Percentiles rank a stretch among this genome's conserved stretches.
Conservation (phyloP, 176 grass and related monocot species). For the Carex kokanica region DNA sequence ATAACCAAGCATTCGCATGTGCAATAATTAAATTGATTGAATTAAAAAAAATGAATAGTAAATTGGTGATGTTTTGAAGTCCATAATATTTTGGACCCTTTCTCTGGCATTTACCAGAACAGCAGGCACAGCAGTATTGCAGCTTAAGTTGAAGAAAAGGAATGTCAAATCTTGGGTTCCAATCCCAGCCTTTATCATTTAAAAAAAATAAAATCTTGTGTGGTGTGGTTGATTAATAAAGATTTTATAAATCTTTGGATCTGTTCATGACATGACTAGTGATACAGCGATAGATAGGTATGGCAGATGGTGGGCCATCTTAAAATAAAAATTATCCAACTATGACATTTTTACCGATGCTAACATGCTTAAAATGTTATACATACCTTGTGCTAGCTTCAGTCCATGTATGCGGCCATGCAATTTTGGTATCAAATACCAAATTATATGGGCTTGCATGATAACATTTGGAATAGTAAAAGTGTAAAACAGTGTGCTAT, state of each 20-base stretch:
- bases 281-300: not conserved
- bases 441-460: not conserved
- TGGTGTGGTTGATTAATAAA: not conserved
- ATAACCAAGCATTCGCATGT: too few relatives aligned
- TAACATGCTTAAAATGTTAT: not conserved
- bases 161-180: slow-evolving; percentile 11
- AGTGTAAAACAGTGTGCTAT: too few relatives aligned
- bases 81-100: not conserved
- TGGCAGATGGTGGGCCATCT: slow-evolving; percentile 5
- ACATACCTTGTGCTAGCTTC: not conserved
- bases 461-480: not conserved
- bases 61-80: not conserved
- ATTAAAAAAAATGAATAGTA: not conserved
- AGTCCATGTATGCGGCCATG: too few relatives aligned
- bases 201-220: too few relatives aligned
- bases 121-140: not conserved
- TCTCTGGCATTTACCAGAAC: slow-evolving; percentile 10
- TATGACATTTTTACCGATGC: not conserved
- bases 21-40: not conserved
- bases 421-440: not conserved
- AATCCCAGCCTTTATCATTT: slow-evolving; percentile 2
- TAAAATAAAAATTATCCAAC: not conserved
- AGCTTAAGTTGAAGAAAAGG: not conserved
- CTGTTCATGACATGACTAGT: slow-evolving; percentile 25
- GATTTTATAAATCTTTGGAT: slow-evolving; percentile 1